These are phyloP conservation scores for Rutstroemia sp. DNA, from an alignment of 2,329 filamentous ascomycete genomes.

Conservation along the genomic window DNA sequence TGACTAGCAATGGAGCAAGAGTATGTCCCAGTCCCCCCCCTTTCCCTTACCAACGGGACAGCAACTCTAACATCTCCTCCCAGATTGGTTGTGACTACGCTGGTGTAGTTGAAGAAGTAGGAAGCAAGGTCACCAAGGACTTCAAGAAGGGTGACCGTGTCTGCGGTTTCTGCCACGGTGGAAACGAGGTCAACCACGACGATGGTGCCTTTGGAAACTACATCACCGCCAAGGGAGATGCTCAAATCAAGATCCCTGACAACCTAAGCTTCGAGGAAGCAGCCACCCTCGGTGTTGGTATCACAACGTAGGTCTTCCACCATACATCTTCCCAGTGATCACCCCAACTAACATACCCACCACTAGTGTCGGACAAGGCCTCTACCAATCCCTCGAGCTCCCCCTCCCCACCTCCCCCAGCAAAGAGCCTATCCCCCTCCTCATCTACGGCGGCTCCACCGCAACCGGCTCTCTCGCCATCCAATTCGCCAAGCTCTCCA, in stretches of 20 bases:
- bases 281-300: slow-evolving; percentile 27
- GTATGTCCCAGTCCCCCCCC: slow-evolving; percentile 3
- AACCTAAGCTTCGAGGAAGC: slow-evolving; percentile 40
- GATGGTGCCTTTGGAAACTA: slow-evolving; percentile 33
- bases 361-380: slow-evolving; percentile 38
- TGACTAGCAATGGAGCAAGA: slow-evolving; percentile 17
- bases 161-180: slow-evolving; percentile 35
- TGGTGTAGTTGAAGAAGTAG: slow-evolving; percentile 40
- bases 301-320: slow-evolving; percentile 15
- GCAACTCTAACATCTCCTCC: neutral
- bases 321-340: slow-evolving; percentile 5
- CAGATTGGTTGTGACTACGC: slow-evolving; percentile 40
- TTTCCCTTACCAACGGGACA: neutral
- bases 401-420: slow-evolving; percentile 37
- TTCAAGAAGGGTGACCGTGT: slow-evolving; percentile 43
- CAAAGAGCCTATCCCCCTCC: slow-evolving; percentile 33
- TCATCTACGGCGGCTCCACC: slow-evolving; percentile 45
- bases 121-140: slow-evolving; percentile 34
- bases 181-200: slow-evolving; percentile 32
- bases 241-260: slow-evolving; percentile 39
- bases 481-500: slow-evolving; percentile 39
- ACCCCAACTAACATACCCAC: slow-evolving; percentile 17
- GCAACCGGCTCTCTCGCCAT: slow-evolving; percentile 43
- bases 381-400: slow-evolving; percentile 40
- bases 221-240: slow-evolving; percentile 31